Conservation (phyloP, 495 filamentous ascomycete genomes). For the Neurospora sp. region DNA sequence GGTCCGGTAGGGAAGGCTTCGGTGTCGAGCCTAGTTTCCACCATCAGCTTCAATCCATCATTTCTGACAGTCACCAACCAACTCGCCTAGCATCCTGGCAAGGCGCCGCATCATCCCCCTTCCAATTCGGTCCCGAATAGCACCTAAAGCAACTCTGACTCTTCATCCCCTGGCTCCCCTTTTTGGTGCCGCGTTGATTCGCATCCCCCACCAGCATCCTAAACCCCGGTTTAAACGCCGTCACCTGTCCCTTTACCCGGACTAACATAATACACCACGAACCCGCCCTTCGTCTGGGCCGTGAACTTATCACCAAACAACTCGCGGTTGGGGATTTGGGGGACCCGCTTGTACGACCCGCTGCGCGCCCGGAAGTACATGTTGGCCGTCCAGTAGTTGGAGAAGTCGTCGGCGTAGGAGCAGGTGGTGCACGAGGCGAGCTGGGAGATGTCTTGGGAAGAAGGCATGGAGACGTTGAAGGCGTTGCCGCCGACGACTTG, state of each 20-base stretch:
- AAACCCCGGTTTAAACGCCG: conserved; percentile 34
- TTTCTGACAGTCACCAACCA: no score
- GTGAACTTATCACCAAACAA: conserved; percentile 1
- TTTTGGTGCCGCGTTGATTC: conserved; percentile 12
- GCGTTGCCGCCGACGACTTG: conserved; percentile 31
- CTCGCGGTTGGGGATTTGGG: conserved; percentile 25
- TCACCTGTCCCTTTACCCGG: conserved; percentile 23
- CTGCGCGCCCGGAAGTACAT: conserved; percentile 33
- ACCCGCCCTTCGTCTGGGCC: no score
- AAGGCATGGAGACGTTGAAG: conserved; percentile 24
- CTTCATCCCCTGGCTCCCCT: conserved; percentile 8
- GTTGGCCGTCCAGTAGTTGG: conserved; percentile 38
- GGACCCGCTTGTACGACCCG: conserved; percentile 31
- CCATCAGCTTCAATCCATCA: neutral
- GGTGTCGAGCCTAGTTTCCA: conserved; percentile 11
- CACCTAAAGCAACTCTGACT: conserved; percentile 33
- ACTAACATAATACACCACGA: conserved; percentile 32
- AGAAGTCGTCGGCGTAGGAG: conserved; percentile 27
- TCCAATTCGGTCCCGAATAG: conserved; percentile 24
- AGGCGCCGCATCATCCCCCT: conserved; percentile 27
- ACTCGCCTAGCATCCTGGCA: conserved; percentile 15
- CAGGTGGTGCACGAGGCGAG: conserved; percentile 27
- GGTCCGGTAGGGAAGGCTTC: conserved; percentile 15
- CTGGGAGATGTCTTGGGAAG: conserved; percentile 13
- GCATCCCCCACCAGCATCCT: conserved; percentile 32